Conservation (phyloP, 352 stramenopile species). For the Phytophthora meadii region DNA sequence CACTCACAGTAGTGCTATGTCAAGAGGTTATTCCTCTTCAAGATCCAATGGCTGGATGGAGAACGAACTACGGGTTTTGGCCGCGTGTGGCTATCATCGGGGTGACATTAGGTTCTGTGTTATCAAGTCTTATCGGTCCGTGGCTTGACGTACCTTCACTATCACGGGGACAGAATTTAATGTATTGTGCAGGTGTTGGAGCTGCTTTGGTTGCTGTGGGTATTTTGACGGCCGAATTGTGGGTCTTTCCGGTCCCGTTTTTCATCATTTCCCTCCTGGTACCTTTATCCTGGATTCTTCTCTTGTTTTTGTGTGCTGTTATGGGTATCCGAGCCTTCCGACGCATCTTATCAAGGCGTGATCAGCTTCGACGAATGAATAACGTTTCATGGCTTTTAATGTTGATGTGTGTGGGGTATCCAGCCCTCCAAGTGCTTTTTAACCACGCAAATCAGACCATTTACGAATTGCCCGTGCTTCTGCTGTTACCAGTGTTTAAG, state of each 20-base stretch:
- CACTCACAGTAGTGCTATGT: background rate
- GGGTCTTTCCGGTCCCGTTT: conserved; percentile 33
- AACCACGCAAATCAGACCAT: background rate
- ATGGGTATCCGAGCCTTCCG: background rate
- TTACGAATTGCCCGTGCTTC: conserved; percentile 14
- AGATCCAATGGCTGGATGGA: background rate
- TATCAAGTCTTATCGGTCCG: background rate
- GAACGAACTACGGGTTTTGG: background rate
- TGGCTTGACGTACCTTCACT: conserved; percentile 1
- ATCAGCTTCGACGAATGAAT: conserved; percentile 7
- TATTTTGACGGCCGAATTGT: conserved; percentile 11
- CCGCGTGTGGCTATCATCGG: background rate
- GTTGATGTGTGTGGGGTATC: conserved; percentile 7
- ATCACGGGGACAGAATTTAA: background rate
- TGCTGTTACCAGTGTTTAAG: conserved; percentile 8
- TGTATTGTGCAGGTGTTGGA: background rate
- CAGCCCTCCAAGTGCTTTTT: conserved; percentile 4
- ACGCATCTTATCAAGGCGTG: conserved; percentile 1
- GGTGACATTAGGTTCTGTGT: background rate
- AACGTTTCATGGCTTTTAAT: background rate
- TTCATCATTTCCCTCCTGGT: conserved; percentile 18
- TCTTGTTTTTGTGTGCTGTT: background rate
- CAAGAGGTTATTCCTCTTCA: background rate
- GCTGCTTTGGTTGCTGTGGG: conserved; percentile 1
- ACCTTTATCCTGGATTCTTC: background rate